These are phyloP conservation scores for Tricholoma matsutake DNA, from an alignment of 768 basidiomycete genomes.

Conservation along the genomic window DNA sequence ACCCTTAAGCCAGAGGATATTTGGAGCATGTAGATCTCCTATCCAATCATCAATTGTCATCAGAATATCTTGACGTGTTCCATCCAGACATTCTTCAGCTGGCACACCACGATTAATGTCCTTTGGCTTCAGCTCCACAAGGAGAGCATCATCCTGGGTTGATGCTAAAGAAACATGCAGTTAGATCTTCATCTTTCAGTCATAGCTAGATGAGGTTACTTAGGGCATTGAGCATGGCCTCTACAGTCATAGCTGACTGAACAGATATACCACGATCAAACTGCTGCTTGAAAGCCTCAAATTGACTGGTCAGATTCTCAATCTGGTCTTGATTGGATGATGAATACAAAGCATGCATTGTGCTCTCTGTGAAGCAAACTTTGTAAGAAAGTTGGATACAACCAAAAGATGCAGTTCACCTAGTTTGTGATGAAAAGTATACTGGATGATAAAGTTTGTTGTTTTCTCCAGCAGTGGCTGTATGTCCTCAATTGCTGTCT, in stretches of 20 bases:
- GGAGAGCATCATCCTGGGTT: conserved; percentile 11
- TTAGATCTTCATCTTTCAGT: background rate
- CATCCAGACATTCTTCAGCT: conserved; percentile 11
- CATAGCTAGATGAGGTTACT: background rate
- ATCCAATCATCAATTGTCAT: conserved; percentile 1
- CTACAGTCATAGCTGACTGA: conserved; percentile 15
- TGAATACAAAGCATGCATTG: conserved; percentile 6
- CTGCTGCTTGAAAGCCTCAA: conserved; percentile 15
- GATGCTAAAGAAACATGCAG: background rate
- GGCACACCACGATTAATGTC: conserved; percentile 3
- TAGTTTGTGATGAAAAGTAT: background rate
- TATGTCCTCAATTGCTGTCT: conserved; percentile 20
- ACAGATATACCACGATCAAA: conserved; percentile 23
- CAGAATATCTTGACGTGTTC: conserved; percentile 9
- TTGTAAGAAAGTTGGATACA: background rate
- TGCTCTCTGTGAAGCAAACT: conserved; percentile 1
- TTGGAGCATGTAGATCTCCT: conserved; percentile 12
- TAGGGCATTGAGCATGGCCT: conserved; percentile 11
- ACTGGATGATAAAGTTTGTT: conserved; percentile 19
- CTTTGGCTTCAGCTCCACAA: conserved; percentile 11
- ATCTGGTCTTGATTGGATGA: conserved; percentile 12
- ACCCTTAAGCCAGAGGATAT: conserved; percentile 21
- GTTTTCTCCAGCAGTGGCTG: conserved; percentile 20
- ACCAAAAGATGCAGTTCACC: background rate
- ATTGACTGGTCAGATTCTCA: conserved; percentile 12